A percentile compares a stretch with the other conserved stretches of the same genome.
phyloP scores from a whole-genome alignment of 2,329 filamentous ascomycete genomes.

The Byssothecium circinans region DNA sequence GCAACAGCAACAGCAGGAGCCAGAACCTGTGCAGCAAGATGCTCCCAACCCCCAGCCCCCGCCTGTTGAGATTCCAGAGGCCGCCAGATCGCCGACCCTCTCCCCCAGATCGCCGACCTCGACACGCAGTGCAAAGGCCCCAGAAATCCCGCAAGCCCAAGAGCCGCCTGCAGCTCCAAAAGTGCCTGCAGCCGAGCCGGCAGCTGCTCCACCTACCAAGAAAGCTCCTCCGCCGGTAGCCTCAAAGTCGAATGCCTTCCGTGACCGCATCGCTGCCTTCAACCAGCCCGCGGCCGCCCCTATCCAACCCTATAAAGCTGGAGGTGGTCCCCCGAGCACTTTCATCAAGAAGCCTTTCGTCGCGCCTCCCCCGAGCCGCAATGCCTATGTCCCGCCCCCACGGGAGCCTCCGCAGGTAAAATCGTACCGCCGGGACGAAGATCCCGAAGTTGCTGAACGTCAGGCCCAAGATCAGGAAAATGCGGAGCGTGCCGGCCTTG shows the following conservation, averaged over 20 bases:
- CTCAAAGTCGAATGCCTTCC: slow-evolving; percentile 88
- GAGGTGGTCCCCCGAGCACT: slow-evolving; percentile 59
- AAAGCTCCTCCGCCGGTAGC: slow-evolving; percentile 67
- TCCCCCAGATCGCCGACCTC: slow-evolving; percentile 35
- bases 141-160: slow-evolving; percentile 14
- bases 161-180: slow-evolving; percentile 45
- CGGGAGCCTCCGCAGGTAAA: slow-evolving; percentile 72
- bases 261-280: slow-evolving; percentile 94
- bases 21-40: slow-evolving; percentile 19
- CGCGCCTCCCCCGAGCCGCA: slow-evolving; percentile 86
- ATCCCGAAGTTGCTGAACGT: slow-evolving; percentile 65
- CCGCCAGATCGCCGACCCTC: slow-evolving; percentile 23
- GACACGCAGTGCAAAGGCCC: slow-evolving; percentile 20
- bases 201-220: slow-evolving; percentile 40
- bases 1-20: slow-evolving; percentile 21
- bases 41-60: slow-evolving; percentile 44
- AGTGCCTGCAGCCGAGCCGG: slow-evolving; percentile 39
- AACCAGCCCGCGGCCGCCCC: slow-evolving; percentile 87
- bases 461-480: slow-evolving; percentile 67
- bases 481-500: slow-evolving; percentile 69
- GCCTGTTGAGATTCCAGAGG: slow-evolving; percentile 31
- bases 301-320: slow-evolving; percentile 85
- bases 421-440: slow-evolving; percentile 84
- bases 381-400: slow-evolving; percentile 81
- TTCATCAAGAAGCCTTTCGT: slow-evolving; percentile 99